Evolutionary conservation across 2,329 filamentous ascomycete genomes (phyloP).

Genomic region (Ustulina deusta): DNA sequence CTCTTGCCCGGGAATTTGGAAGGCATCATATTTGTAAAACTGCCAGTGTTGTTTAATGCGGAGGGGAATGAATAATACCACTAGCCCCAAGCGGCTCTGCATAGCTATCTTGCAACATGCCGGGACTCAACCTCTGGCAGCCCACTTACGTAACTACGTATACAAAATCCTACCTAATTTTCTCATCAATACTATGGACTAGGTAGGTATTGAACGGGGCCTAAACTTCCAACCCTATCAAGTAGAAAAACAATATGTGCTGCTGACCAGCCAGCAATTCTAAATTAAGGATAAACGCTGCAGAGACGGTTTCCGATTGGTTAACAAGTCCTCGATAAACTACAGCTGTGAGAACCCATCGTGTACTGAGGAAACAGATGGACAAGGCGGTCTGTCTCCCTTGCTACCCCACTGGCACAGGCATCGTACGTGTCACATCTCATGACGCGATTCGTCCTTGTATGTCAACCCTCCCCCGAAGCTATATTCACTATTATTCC

Average conservation of each 20-base stretch:
- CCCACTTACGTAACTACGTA: too few relatives aligned
- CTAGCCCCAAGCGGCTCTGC: too few relatives aligned
- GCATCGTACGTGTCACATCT: conserved; percentile 36
- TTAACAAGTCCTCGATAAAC: not conserved
- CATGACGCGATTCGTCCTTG: conserved; percentile 47
- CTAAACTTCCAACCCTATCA: not conserved
- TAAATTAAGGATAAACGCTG: not conserved
- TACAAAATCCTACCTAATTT: too few relatives aligned
- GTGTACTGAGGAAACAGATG: not conserved
- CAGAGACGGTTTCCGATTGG: not conserved
- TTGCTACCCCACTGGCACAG: not conserved
- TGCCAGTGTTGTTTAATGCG: not conserved
- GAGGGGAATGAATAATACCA: too few relatives aligned
- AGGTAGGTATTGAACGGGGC: not conserved
- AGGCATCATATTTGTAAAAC: not conserved
- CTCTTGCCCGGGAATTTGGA: not conserved
- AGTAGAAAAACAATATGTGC: not conserved
- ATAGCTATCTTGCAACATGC: not conserved
- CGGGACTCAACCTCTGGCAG: not conserved
- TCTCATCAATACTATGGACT: too few relatives aligned
- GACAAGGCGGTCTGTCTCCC: not conserved
- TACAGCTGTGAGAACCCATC: not conserved
- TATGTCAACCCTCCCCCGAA: conserved; percentile 65
- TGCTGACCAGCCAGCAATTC: not conserved
- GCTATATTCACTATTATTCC: conserved; percentile 61